Percentiles rank a stretch among this genome's conserved stretches.
These are phyloP conservation scores for Pseudoneurospora amorphoporcata DNA, from an alignment of 495 filamentous ascomycete species.

Conservation along the genomic window DNA sequence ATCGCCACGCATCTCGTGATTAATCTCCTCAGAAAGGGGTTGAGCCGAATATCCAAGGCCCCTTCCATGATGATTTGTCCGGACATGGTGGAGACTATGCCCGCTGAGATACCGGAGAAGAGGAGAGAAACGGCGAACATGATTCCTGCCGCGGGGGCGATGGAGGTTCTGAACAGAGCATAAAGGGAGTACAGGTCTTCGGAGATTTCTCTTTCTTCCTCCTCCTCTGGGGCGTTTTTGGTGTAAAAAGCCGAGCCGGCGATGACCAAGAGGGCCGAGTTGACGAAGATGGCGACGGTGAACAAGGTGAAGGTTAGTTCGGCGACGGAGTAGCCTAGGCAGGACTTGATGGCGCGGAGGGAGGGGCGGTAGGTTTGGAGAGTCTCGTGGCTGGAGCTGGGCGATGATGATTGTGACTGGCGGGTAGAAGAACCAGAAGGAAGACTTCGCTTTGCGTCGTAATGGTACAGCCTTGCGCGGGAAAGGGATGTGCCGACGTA, in stretches of 20 bases:
- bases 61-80: constrained; percentile 51
- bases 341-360: constrained; percentile 55
- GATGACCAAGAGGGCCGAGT: constrained; percentile 70
- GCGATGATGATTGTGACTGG: neutral
- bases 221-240: constrained; percentile 5
- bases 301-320: constrained; percentile 57
- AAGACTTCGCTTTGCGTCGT: constrained; percentile 6
- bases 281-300: constrained; percentile 71
- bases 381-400: constrained; percentile 16
- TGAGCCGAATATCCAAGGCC: constrained; percentile 39
- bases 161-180: constrained; percentile 46
- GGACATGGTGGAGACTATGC: constrained; percentile 50
- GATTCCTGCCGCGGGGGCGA: constrained; percentile 51
- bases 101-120: constrained; percentile 42
- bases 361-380: constrained; percentile 52
- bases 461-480: constrained; percentile 3
- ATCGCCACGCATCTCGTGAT: constrained; percentile 56
- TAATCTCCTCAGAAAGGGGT: constrained; percentile 41
- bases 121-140: constrained; percentile 47
- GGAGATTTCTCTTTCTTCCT: neutral
- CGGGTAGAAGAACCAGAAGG: neutral
- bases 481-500: constrained; percentile 13
- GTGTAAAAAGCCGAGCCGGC: constrained; percentile 58
- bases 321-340: constrained; percentile 60
- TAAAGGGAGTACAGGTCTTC: constrained; percentile 64